phyloP scores from a whole-genome alignment of 805 yeast genomes.

The Ogataea methanolica region DNA sequence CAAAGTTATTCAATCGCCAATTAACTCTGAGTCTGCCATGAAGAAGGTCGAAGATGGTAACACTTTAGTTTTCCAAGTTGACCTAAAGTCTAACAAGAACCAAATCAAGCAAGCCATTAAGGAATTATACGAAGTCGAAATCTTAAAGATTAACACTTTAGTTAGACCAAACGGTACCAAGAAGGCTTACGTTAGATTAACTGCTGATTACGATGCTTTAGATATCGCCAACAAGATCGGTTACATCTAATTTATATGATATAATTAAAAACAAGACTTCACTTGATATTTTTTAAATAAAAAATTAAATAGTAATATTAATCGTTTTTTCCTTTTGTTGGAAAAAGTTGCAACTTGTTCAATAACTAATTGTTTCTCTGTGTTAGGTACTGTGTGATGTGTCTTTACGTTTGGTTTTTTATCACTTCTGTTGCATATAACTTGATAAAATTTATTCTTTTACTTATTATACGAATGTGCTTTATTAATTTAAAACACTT shows the following conservation, averaged over 20 bases:
- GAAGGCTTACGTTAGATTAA: constrained; percentile 98
- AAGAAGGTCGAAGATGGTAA: constrained; percentile 99
- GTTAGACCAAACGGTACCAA: constrained; percentile 99
- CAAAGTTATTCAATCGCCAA: constrained; percentile 91
- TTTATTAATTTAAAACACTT: no score
- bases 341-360: no score
- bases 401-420: no score
- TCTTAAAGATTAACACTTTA: constrained; percentile 90
- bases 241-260: constrained; percentile 65
- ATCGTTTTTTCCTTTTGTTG: background rate
- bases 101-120: constrained; percentile 98
- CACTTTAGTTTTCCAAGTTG: constrained; percentile 98
- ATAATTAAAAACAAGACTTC: background rate
- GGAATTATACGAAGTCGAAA: constrained; percentile 97
- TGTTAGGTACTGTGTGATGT: no score
- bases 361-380: no score
- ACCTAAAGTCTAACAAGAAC: constrained; percentile 94
- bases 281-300: background rate
- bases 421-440: no score
- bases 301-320: background rate
- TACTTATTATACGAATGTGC: no score
- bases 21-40: constrained; percentile 98
- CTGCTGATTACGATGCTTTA: constrained; percentile 99
- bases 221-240: constrained; percentile 99
- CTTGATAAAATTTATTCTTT: no score